phyloP scores from a whole-genome alignment of 2,329 filamentous ascomycete species.

The Myriosclerotinia duriaeana region DNA sequence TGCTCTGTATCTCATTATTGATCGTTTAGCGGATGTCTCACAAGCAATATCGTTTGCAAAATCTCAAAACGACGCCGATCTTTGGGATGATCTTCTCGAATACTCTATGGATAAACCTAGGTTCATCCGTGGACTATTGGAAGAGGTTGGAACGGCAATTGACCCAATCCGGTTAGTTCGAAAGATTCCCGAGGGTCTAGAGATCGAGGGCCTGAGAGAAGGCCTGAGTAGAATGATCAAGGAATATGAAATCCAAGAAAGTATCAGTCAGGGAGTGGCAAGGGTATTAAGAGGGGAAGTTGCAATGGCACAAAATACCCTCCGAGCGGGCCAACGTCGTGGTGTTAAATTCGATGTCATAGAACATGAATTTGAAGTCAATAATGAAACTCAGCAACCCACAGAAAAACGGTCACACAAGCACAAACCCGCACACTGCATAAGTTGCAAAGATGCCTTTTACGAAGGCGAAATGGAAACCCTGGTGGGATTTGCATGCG shows the following conservation, averaged over 20 bases:
- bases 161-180: slow-evolving; percentile 87
- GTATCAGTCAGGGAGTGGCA: slow-evolving; percentile 87
- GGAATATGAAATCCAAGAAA: slow-evolving; percentile 93
- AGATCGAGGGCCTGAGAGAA: slow-evolving; percentile 86
- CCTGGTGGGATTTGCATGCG: slow-evolving; percentile 76
- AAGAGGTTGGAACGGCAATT: slow-evolving; percentile 91
- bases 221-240: slow-evolving; percentile 88
- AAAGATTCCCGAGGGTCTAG: slow-evolving; percentile 87
- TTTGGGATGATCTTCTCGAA: slow-evolving; percentile 92
- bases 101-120: slow-evolving; percentile 97
- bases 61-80: slow-evolving; percentile 83
- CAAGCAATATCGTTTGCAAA: slow-evolving; percentile 95
- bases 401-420: slow-evolving; percentile 22
- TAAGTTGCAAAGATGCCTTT: slow-evolving; percentile 57
- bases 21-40: slow-evolving; percentile 84
- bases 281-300: slow-evolving; percentile 86
- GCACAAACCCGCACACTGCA: slow-evolving; percentile 57
- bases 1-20: slow-evolving; percentile 89
- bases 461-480: slow-evolving; percentile 66
- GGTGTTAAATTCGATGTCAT: slow-evolving; percentile 86
- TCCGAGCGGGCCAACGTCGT: slow-evolving; percentile 76
- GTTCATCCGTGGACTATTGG: slow-evolving; percentile 88
- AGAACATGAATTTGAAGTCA: slow-evolving; percentile 40
- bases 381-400: slow-evolving; percentile 25
- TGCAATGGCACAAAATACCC: slow-evolving; percentile 73